Conservation (phyloP, 441 rosid species). For the Isatis lusitanica region DNA sequence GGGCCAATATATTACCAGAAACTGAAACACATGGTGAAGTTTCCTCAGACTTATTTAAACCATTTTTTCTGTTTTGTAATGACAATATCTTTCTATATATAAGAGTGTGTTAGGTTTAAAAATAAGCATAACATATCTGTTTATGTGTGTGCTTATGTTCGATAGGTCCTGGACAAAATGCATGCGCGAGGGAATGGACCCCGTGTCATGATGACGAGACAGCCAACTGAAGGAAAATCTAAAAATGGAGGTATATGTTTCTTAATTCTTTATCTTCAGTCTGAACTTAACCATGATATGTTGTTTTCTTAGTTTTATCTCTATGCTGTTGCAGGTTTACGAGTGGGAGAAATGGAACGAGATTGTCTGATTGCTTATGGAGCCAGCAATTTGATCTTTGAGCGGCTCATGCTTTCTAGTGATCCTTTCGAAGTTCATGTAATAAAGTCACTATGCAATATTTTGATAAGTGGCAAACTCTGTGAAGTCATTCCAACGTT, state of each 20-base stretch:
- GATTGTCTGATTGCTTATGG: slow-evolving; percentile 98
- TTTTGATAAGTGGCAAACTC: not conserved
- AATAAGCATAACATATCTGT: not conserved
- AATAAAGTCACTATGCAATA: slow-evolving; percentile 12
- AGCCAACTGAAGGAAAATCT: slow-evolving; percentile 97
- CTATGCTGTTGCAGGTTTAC: slow-evolving; percentile 54
- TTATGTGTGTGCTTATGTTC: not conserved
- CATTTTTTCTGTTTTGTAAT: not conserved
- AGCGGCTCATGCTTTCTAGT: slow-evolving; percentile 92
- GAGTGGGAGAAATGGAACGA: slow-evolving; percentile 99
- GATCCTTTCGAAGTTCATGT: slow-evolving; percentile 99
- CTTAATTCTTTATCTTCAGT: slow-evolving; percentile 11
- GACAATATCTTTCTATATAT: not conserved
- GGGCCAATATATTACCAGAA: slow-evolving; percentile 99
- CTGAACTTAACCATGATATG: not conserved
- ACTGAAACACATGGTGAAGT: slow-evolving; percentile 91
- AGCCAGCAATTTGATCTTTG: slow-evolving; percentile 88
- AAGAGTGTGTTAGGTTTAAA: not conserved
- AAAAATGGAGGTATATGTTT: slow-evolving; percentile 77
- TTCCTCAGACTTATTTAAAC: slow-evolving; percentile 17
- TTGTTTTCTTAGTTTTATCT: slow-evolving; percentile 14
- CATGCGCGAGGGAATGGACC: slow-evolving; percentile 98
- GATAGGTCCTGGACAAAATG: slow-evolving; percentile 69
- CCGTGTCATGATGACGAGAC: slow-evolving; percentile 86
- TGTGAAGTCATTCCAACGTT: not conserved